These are phyloP conservation scores for Aspergillus sp. DNA, from an alignment of 2,329 filamentous ascomycete genomes.

Conservation along the genomic window DNA sequence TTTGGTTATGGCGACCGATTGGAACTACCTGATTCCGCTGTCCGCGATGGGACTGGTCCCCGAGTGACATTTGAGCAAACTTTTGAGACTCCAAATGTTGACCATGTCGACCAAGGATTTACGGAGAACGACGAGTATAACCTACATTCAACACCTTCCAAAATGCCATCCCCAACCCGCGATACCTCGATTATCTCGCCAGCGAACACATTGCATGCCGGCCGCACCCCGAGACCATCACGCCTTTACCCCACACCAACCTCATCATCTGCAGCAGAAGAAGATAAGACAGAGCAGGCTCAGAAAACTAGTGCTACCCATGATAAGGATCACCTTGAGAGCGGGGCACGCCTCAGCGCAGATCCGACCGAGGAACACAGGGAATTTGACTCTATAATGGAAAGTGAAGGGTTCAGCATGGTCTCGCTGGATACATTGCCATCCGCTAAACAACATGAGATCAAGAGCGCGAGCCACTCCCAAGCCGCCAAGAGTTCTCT, in stretches of 20 bases:
- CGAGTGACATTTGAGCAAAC: slow-evolving; percentile 27
- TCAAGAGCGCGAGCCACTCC: slow-evolving; percentile 32
- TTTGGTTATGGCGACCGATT: slow-evolving; percentile 20
- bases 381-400: slow-evolving; percentile 58
- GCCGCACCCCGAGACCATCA: slow-evolving; percentile 35
- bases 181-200: slow-evolving; percentile 31
- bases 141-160: slow-evolving; percentile 38
- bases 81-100: slow-evolving; percentile 34
- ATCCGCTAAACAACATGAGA: slow-evolving; percentile 49
- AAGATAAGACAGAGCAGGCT: slow-evolving; percentile 32
- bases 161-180: slow-evolving; percentile 36
- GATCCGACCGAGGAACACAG: slow-evolving; percentile 47
- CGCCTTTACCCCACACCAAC: slow-evolving; percentile 45
- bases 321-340: slow-evolving; percentile 2
- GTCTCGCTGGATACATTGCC: slow-evolving; percentile 57
- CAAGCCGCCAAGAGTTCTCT: slow-evolving; percentile 29
- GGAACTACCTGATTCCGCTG: slow-evolving; percentile 13
- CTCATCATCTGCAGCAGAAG: slow-evolving; percentile 42
- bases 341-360: slow-evolving; percentile 10
- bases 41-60: slow-evolving; percentile 16
- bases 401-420: slow-evolving; percentile 62
- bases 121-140: slow-evolving; percentile 28
- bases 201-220: slow-evolving; percentile 37
- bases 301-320: slow-evolving; percentile 7
- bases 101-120: slow-evolving; percentile 31